Conservation (phyloP, 23 red algal genomes). For the Chondrus crispus region DNA sequence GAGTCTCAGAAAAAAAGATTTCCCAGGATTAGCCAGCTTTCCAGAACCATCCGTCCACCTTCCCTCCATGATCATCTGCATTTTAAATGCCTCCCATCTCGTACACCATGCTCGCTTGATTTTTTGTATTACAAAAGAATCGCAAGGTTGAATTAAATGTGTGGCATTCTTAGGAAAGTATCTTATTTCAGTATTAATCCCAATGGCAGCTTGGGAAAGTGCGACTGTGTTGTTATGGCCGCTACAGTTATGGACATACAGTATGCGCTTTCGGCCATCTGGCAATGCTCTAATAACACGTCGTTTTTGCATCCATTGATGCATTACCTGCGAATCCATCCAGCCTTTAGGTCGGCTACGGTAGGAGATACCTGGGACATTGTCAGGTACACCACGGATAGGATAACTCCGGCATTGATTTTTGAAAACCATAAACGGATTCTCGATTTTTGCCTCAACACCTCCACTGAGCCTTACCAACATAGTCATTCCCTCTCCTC, state of each 20-base stretch:
- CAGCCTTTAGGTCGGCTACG: neutral
- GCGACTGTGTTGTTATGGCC: no score
- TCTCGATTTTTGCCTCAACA: neutral
- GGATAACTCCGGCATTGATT: neutral
- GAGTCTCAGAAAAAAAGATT: neutral
- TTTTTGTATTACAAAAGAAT: neutral
- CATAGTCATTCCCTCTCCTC: neutral
- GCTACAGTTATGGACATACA: neutral
- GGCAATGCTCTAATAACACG: neutral
- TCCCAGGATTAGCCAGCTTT: neutral
- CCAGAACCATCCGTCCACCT: neutral
- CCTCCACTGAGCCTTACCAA: neutral
- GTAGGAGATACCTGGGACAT: neutral
- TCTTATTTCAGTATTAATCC: no score
- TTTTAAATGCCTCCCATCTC: neutral
- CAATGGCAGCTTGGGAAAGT: no score
- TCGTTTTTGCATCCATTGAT: neutral
- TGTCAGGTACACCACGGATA: neutral
- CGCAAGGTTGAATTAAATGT: neutral
- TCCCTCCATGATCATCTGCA: neutral
- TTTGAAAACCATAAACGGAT: neutral
- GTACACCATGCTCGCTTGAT: neutral
- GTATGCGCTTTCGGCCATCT: neutral
- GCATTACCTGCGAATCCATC: neutral
- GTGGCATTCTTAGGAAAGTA: neutral